Evolutionary conservation across 2,329 filamentous ascomycete species (phyloP).

Genomic region (Myrmaecium sp.): DNA sequence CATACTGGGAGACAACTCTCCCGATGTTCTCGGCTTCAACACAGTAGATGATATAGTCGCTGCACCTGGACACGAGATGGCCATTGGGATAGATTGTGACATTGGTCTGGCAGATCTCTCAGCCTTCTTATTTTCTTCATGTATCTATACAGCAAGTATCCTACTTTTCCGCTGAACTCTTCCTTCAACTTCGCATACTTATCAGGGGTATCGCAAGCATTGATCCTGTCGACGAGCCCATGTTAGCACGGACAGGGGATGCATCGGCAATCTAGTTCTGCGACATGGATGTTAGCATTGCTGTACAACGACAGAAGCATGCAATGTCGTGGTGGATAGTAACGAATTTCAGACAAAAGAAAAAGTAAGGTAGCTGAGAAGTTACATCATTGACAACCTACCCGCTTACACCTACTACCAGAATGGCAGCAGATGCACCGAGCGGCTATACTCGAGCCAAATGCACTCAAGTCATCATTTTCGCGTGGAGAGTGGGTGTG

Average conservation of each 20-base stretch:
- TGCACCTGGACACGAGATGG: slow-evolving; percentile 84
- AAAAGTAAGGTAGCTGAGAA: slow-evolving; percentile 94
- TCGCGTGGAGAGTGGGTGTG: slow-evolving; percentile 10
- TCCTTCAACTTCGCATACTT: slow-evolving; percentile 65
- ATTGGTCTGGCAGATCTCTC: slow-evolving; percentile 44
- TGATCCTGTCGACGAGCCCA: slow-evolving; percentile 46
- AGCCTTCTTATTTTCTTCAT: slow-evolving; percentile 22
- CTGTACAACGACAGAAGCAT: too few species aligned
- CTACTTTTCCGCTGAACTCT: slow-evolving; percentile 80
- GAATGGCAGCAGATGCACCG: slow-evolving; percentile 52
- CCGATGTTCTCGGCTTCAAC: slow-evolving; percentile 89
- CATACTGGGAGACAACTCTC: slow-evolving; percentile 71
- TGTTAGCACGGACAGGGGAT: slow-evolving; percentile 7
- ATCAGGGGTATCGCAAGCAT: slow-evolving; percentile 85
- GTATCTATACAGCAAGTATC: slow-evolving; percentile 25
- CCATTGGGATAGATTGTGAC: slow-evolving; percentile 86
- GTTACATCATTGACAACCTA: slow-evolving; percentile 92
- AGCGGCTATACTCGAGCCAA: slow-evolving; percentile 96
- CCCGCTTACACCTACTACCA: slow-evolving; percentile 44
- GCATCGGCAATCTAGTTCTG: slow-evolving; percentile 9
- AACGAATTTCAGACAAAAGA: slow-evolving; percentile 56
- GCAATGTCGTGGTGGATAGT: slow-evolving; percentile 4
- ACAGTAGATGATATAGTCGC: slow-evolving; percentile 98
- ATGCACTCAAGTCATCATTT: slow-evolving; percentile 99
- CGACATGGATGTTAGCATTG: slow-evolving; percentile 7